Conservation (phyloP, 148 eudicot genomes). For the Cornus controversa region DNA sequence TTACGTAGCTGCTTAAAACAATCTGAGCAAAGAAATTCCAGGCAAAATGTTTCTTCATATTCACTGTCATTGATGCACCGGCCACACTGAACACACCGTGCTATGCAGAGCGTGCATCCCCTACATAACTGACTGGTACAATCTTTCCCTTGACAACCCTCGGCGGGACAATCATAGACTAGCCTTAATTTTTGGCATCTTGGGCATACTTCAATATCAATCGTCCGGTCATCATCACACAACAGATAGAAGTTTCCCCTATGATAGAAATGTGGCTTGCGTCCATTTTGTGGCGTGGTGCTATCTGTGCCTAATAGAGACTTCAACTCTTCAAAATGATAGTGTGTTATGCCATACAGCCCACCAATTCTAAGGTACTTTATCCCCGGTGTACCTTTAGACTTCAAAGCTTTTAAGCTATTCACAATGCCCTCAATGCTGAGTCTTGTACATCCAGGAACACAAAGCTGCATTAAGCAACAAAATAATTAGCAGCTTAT, state of each 20-base stretch:
- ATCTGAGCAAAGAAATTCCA: slow-evolving; percentile 33
- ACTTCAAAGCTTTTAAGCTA: slow-evolving; percentile 30
- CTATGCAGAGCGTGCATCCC: slow-evolving; percentile 38
- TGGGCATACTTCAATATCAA: slow-evolving; percentile 51
- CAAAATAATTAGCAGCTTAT: slow-evolving; percentile 5
- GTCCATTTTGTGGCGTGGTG: slow-evolving; percentile 9
- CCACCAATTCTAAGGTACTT: slow-evolving; percentile 39
- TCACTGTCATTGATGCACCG: slow-evolving; percentile 33
- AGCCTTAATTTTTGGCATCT: slow-evolving; percentile 31
- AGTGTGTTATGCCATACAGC: slow-evolving; percentile 22
- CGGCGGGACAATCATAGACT: slow-evolving; percentile 49
- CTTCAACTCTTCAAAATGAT: slow-evolving; percentile 37
- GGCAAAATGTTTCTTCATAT: slow-evolving; percentile 38
- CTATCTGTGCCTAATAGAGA: slow-evolving; percentile 26
- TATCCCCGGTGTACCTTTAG: slow-evolving; percentile 26
- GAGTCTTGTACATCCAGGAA: slow-evolving; percentile 35
- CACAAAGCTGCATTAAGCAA: slow-evolving; percentile 36
- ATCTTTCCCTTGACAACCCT: slow-evolving; percentile 26
- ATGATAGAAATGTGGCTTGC: slow-evolving; percentile 33
- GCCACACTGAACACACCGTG: slow-evolving; percentile 49
- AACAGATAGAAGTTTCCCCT: slow-evolving; percentile 35
- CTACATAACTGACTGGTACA: slow-evolving; percentile 29
- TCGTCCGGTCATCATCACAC: slow-evolving; percentile 41
- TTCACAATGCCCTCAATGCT: slow-evolving; percentile 29
- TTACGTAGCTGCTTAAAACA: slow-evolving; percentile 20